Evolutionary conservation across 495 filamentous ascomycete species (phyloP), one percentile per base, ranked within the genome.

Genomic region (Penicillium argentinense): DNA sequence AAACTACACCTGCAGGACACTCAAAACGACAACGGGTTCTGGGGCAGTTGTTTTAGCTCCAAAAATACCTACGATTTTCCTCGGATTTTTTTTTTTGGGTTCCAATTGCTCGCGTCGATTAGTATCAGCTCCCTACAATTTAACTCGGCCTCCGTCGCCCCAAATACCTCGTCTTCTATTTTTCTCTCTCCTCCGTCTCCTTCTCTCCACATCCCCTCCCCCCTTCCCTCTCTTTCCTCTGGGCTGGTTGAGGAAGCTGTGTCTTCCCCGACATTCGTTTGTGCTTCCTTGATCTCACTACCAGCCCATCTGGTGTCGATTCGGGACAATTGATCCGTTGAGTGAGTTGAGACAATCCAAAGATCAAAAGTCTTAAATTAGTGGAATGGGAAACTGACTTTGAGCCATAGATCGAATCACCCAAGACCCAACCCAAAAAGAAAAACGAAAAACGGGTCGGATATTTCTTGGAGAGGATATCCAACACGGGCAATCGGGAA

Each of bases 1-100:
- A 60, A 60, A 63, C 54, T 57, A 60, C 54, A 62, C 60, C 57
- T 63, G 60, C 60, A 63, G 60, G 53, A 55, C 39, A 24, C 60
- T 63, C 60, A 61, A 63, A 63, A 63, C 60, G 60, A 60, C 51
- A 50, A 60, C 33, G 36, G 45, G 34, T 38, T 53, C 49, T 51
- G 49, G 52, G 56, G 53, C 49, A 23, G 47, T 50, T 51, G 52
- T 45, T 49, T 53, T 54, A 48, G 27, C 51, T n/a, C 12, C 13
- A 5, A n/a, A n/a, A 30, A 45, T 45, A 19, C 14, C 17, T 42
- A 36, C 22, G 14, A 19, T 29, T 29, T 28, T 18, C 7, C n/a
- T 47, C 14, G 13, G 27, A n/a, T 34, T 25, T 49, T 41, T 48
- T 45, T 46, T 36, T 27, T 14, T 41, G 48, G 23, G 9, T 18